phyloP scores from a whole-genome alignment of 331 rosid genomes.

The Pyrus hybrid region DNA sequence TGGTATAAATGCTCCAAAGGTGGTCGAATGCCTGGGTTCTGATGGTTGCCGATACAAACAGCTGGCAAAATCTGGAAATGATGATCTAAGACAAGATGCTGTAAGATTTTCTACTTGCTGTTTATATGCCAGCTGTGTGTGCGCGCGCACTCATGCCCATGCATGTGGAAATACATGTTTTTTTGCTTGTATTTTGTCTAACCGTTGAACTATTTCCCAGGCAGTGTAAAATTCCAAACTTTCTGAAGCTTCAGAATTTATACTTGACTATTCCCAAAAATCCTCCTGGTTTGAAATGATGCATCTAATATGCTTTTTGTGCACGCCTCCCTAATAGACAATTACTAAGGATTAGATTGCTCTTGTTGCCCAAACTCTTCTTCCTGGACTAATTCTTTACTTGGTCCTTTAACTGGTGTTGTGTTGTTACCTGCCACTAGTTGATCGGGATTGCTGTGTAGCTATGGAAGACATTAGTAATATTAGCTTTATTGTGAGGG shows the following conservation, averaged over 20 bases:
- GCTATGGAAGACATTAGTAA: background rate
- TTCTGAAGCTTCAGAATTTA: background rate
- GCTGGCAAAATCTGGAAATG: conserved; percentile 97
- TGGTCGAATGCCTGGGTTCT: conserved; percentile 90
- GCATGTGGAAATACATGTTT: background rate
- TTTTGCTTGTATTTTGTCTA: background rate
- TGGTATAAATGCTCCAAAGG: conserved; percentile 96
- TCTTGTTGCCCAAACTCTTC: background rate
- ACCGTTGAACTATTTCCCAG: background rate
- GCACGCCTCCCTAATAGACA: background rate
- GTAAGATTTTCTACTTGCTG: conserved; percentile 31
- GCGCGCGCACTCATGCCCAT: no score
- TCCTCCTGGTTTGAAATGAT: background rate
- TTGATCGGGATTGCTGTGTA: background rate
- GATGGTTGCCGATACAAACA: conserved; percentile 77
- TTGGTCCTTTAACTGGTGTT: background rate
- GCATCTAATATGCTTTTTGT: background rate
- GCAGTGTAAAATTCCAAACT: background rate
- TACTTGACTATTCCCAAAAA: background rate
- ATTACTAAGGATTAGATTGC: background rate
- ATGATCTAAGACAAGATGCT: conserved; percentile 94
- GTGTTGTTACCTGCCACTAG: background rate
- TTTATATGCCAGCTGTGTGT: background rate
- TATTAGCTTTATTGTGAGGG: background rate
- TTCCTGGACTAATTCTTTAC: background rate